A percentile compares a stretch with the other conserved stretches of the same genome.
Conservation (phyloP, 495 filamentous ascomycete genomes). For the Clavariopsis aquatica region DNA sequence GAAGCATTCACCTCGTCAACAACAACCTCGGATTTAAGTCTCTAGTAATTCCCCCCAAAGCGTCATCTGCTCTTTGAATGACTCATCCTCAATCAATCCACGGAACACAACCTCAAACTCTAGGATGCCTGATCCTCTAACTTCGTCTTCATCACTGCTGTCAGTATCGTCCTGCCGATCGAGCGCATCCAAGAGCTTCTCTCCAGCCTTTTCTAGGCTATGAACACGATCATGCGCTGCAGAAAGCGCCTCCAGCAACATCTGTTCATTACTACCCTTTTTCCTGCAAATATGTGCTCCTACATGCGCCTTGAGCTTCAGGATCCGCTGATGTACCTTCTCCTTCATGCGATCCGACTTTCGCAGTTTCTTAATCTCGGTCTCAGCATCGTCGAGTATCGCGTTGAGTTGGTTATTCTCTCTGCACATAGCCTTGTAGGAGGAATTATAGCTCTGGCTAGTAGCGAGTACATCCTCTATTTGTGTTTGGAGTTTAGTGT, state of each 20-base stretch:
- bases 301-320: constrained; percentile 4
- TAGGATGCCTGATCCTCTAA: not conserved
- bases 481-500: not conserved
- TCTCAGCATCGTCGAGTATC: not conserved
- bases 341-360: constrained; percentile 14
- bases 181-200: constrained; percentile 2
- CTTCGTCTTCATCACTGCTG: not conserved
- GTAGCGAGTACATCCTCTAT: not conserved
- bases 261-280: not conserved
- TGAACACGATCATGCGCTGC: constrained; percentile 7
- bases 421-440: not conserved
- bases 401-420: not conserved
- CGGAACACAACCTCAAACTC: constrained; percentile 7
- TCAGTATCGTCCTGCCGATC: constrained; percentile 1
- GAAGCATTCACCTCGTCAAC: too few relatives aligned
- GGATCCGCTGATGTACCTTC: constrained; percentile 13
- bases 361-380: not conserved
- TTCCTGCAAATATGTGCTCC: not conserved
- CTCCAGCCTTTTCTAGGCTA: constrained; percentile 12
- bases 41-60: constrained; percentile 13
- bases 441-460: not conserved
- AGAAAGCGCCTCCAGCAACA: constrained; percentile 16
- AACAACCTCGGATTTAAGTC: not conserved
- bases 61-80: constrained; percentile 3
- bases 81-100: constrained; percentile 10